A percentile compares a stretch with the other conserved stretches of the same genome.
phyloP scores from a whole-genome alignment of 345 rosid species.

The Moricandia moricandioides region DNA sequence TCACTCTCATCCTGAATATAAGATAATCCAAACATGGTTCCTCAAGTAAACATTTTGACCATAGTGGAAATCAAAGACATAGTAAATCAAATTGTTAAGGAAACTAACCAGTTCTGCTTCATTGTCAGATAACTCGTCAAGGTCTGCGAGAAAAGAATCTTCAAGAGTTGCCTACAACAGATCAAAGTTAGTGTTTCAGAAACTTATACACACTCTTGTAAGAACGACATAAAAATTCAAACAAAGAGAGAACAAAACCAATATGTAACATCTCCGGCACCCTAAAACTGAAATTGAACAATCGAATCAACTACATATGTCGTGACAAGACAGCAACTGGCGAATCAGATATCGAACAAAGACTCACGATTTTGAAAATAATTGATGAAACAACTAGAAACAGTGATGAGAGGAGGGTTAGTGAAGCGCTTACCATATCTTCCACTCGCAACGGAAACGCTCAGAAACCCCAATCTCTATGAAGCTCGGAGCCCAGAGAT shows the following conservation, averaged over 20 bases:
- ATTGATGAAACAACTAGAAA: not conserved
- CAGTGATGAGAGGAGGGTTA: not conserved
- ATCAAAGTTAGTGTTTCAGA: not conserved
- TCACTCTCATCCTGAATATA: conserved; percentile 64
- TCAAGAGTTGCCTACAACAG: conserved; percentile 74
- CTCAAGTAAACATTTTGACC: not conserved
- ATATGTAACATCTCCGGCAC: not conserved
- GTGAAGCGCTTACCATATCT: conserved; percentile 22
- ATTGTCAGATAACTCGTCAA: conserved; percentile 92
- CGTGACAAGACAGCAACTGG: not conserved
- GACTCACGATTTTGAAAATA: not conserved
- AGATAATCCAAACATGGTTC: not conserved
- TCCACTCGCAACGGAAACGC: not conserved
- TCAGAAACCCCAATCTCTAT: not conserved
- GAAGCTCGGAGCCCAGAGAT: not conserved
- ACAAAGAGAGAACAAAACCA: not conserved
- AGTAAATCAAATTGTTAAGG: not conserved
- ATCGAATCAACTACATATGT: not conserved
- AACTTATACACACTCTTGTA: not conserved
- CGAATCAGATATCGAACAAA: not conserved
- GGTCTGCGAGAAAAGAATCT: conserved; percentile 92
- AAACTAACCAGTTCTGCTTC: conserved; percentile 70
- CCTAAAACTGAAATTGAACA: conserved; percentile 2
- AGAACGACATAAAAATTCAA: not conserved
- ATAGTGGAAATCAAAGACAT: not conserved